Conservation (phyloP, 352 stramenopile genomes). For the Phytophthora ramorum region DNA sequence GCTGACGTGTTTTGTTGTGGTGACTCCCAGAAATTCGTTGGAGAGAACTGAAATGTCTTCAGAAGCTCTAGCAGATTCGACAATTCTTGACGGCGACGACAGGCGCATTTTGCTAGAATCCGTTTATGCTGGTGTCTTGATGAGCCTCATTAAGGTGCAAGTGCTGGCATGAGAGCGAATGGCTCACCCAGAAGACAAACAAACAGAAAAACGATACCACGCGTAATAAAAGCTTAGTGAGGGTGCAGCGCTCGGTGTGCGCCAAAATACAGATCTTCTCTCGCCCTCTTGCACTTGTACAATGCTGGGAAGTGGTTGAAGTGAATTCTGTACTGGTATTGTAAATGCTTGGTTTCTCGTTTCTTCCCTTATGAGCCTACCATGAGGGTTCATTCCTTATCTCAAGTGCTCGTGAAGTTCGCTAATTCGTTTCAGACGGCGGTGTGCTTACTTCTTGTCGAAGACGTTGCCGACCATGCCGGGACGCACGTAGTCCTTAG, state of each 20-base stretch:
- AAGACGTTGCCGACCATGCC: constrained; percentile 76
- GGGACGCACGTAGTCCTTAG: constrained; percentile 91
- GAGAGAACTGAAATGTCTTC: constrained; percentile 56
- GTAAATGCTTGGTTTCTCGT: constrained; percentile 1
- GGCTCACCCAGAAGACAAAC: constrained; percentile 14
- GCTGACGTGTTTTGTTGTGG: constrained; percentile 1
- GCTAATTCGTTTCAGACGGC: constrained; percentile 9
- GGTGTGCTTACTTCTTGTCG: constrained; percentile 40
- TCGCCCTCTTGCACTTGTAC: not conserved
- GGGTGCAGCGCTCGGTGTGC: constrained; percentile 8
- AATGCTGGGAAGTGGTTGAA: not conserved
- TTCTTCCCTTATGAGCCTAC: constrained; percentile 5
- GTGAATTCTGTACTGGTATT: constrained; percentile 13
- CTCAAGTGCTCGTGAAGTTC: not conserved
- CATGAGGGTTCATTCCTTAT: constrained; percentile 14
- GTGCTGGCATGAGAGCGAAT: constrained; percentile 11
- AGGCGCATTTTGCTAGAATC: constrained; percentile 17
- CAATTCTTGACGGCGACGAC: constrained; percentile 1
- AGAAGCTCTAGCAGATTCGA: constrained; percentile 12
- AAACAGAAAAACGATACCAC: constrained; percentile 22
- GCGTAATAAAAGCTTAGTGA: constrained; percentile 26
- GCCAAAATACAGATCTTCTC: constrained; percentile 17
- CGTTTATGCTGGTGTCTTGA: constrained; percentile 18
- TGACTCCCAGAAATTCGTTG: constrained; percentile 61
- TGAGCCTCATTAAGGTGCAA: constrained; percentile 20